Evolutionary conservation across 306 rosid species (phyloP), one percentile per base, ranked within the genome.

Genomic region (Medicago ruthenica): DNA sequence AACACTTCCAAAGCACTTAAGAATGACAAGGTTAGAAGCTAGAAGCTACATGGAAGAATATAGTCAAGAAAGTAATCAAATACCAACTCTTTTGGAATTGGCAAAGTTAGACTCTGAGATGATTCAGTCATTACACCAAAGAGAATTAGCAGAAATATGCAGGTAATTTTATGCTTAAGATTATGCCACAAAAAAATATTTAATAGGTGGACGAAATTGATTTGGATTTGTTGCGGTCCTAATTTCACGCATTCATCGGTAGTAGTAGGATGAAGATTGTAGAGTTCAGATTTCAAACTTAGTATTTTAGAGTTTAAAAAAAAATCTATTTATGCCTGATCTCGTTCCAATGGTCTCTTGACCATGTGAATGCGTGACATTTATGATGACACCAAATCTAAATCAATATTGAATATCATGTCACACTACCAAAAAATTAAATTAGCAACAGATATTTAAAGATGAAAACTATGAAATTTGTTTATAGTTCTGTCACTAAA

Each of bases 21-120:
- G 84, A 82, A 85, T 85, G 86, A 48, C 14, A 2, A 63, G 79
- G 22, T 66, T 85, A 69, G 89, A 82, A 80, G 81, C 85, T 8
- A 80, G 12, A 63, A 67, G 76, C 47, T 80, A 63, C 81, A 80
- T 83, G 6, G 71, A 80, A 21, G 83, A 83, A 58, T 85, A 76
- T 58, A 67, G 58, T 24, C 70, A 47, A 5, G 15, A 11, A 15
- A 82, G 7, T 36, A 55, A 3, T 53, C 54, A 74, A 40, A 73
- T 21, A 20, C 50, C 73, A 39, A 24, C 51, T 63, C 67, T 85
- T 69, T 4, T 77, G 22, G 68, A 83, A 34, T 50, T 85, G 67
- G 86, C 85, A 17, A 83, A 85, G 66, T 47, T 76, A 14, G 89
- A 83, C 39, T 63, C 0, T 41, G 61, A 58, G 67, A 63, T 73